Conservation (phyloP, 2,329 filamentous ascomycete genomes). For the Pestalotiopsis sp. region DNA sequence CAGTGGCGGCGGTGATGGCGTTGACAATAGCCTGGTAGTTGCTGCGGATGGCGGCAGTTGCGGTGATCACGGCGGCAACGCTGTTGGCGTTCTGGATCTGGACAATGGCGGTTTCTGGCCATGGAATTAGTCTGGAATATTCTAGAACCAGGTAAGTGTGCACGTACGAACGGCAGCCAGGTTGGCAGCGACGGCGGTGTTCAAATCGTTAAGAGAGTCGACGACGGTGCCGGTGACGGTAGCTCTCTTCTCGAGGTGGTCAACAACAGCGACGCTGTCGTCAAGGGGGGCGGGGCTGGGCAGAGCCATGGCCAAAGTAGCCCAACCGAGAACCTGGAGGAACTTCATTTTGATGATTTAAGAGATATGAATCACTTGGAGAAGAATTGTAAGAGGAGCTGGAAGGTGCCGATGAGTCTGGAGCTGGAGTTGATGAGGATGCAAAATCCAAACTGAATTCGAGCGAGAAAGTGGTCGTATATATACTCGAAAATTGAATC, state of each 20-base stretch:
- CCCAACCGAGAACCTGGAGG: constrained; percentile 10
- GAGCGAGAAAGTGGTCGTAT: background rate
- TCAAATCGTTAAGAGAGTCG: background rate
- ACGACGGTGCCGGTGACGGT: background rate
- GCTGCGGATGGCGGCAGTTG: background rate
- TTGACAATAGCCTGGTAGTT: constrained; percentile 4
- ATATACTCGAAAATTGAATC: background rate
- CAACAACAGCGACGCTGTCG: background rate
- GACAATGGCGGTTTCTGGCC: too few relatives aligned
- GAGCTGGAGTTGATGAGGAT: background rate
- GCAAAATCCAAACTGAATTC: background rate
- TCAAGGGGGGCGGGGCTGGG: constrained; percentile 3
- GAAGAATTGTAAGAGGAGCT: background rate
- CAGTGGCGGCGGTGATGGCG: background rate
- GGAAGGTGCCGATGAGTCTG: background rate
- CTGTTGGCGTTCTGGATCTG: background rate
- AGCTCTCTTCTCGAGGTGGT: constrained; percentile 8
- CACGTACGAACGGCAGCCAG: constrained; percentile 1
- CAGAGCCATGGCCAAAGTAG: constrained; percentile 10
- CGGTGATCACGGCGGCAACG: background rate
- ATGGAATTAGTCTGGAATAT: too few relatives aligned
- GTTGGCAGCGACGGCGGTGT: background rate
- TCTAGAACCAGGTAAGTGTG: background rate
- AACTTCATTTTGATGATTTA: constrained; percentile 8
- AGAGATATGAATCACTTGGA: background rate